Evolutionary conservation across 164 flowering plant genomes (phyloP).

Genomic region (Annona cherimola): DNA sequence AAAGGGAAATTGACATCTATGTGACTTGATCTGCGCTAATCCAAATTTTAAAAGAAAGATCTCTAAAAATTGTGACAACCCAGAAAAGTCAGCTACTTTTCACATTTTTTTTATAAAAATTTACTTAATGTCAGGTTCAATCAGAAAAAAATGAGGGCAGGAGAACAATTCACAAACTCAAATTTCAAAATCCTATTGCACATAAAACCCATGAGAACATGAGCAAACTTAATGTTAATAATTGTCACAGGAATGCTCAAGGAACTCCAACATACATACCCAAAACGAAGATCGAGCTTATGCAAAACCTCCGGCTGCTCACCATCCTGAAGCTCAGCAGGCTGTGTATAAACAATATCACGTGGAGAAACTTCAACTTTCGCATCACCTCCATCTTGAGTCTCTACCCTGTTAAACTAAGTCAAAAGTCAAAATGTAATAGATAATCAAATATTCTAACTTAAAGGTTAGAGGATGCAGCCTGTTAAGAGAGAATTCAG

Average conservation of each 20-base stretch:
- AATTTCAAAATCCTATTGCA: neutral
- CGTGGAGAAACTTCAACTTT: conserved; percentile 95
- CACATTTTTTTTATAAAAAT: neutral
- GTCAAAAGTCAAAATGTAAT: conserved; percentile 10
- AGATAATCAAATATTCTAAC: neutral
- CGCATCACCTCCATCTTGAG: conserved; percentile 99
- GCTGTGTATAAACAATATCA: conserved; percentile 78
- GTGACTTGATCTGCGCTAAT: neutral
- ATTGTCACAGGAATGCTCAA: neutral
- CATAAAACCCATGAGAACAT: neutral
- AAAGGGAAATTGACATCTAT: neutral
- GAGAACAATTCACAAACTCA: neutral
- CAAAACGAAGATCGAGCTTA: conserved; percentile 92
- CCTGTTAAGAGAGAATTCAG: no score
- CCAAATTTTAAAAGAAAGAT: neutral
- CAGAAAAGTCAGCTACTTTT: neutral
- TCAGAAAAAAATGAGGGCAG: neutral
- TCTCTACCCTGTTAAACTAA: conserved; percentile 67
- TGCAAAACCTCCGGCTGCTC: conserved; percentile 65
- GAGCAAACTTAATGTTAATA: neutral
- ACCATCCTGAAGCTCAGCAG: conserved; percentile 63
- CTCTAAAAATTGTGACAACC: neutral
- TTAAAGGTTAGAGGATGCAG: no score
- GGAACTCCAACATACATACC: conserved; percentile 38
- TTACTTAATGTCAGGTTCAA: neutral